Conservation (phyloP, 2,329 filamentous ascomycete genomes). For the Pseudovirgaria hyperparasitica region DNA sequence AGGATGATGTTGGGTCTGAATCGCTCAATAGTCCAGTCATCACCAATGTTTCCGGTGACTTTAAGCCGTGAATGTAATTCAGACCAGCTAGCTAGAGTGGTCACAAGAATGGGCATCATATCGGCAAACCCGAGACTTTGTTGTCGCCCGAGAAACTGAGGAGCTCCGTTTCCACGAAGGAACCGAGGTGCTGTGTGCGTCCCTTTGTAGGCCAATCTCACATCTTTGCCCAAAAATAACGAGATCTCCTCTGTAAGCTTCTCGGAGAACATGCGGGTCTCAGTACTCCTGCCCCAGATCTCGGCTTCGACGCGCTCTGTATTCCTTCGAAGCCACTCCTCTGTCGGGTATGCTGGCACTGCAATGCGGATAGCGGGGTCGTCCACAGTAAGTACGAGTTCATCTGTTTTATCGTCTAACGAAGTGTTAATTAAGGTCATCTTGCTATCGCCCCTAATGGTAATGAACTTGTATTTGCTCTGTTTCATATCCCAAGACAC, state of each 20-base stretch:
- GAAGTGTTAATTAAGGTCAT: conserved; percentile 51
- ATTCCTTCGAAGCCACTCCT: conserved; percentile 41
- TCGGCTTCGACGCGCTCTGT: conserved; percentile 37
- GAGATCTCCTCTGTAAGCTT: conserved; percentile 41
- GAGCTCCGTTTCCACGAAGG: conserved; percentile 42
- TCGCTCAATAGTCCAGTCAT: conserved; percentile 45
- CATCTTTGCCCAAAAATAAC: conserved; percentile 41
- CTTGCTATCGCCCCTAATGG: conserved; percentile 45
- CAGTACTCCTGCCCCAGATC: conserved; percentile 48
- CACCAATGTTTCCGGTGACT: conserved; percentile 20
- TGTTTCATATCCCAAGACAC: no score
- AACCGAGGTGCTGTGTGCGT: conserved; percentile 35
- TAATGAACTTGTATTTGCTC: conserved; percentile 44
- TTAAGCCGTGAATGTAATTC: conserved; percentile 45
- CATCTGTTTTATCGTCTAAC: conserved; percentile 31
- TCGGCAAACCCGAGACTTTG: conserved; percentile 48
- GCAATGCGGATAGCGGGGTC: conserved; percentile 28
- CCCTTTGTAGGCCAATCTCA: conserved; percentile 49
- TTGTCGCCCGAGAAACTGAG: conserved; percentile 39
- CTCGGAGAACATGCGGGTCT: conserved; percentile 41
- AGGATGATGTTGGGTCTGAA: conserved; percentile 54
- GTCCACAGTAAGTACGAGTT: conserved; percentile 37
- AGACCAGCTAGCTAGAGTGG: conserved; percentile 40
- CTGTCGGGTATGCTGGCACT: conserved; percentile 42
- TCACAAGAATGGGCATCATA: conserved; percentile 43